A percentile compares a stretch with the other conserved stretches of the same genome.
Conservation (phyloP, 108 stramenopile genomes). For the Licmophora abbreviata region DNA sequence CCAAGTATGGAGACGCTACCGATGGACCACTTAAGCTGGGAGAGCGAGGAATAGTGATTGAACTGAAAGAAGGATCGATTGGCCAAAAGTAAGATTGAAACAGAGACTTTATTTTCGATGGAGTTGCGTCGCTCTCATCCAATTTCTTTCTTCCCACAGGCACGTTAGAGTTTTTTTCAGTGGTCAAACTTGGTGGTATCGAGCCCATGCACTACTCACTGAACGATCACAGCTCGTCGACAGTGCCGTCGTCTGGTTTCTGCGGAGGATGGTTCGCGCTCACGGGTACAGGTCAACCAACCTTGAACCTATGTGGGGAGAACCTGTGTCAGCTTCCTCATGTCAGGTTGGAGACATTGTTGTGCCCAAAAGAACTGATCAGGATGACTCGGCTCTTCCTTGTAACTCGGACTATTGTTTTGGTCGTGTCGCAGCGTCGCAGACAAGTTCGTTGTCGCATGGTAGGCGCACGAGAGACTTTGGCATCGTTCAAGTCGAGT, state of each 20-base stretch:
- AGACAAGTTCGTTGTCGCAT: constrained; percentile 1
- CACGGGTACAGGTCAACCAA: constrained; percentile 25
- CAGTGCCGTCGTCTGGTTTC: constrained; percentile 27
- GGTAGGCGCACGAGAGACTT: not conserved
- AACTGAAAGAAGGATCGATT: constrained; percentile 24
- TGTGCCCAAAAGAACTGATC: constrained; percentile 12
- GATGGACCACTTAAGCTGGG: constrained; percentile 27
- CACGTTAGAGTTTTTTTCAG: constrained; percentile 33
- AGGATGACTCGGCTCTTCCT: not conserved
- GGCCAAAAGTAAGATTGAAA: constrained; percentile 19
- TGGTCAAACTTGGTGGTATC: constrained; percentile 43
- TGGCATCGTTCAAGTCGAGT: constrained; percentile 5
- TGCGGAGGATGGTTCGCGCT: constrained; percentile 19
- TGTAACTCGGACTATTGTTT: not conserved
- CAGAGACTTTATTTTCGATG: not conserved
- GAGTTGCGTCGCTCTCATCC: not conserved
- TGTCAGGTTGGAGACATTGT: constrained; percentile 38
- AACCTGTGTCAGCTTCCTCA: constrained; percentile 12
- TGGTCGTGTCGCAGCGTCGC: constrained; percentile 19
- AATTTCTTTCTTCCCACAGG: too few species aligned
- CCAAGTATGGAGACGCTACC: constrained; percentile 31
- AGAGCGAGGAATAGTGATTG: constrained; percentile 31
- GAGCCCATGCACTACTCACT: constrained; percentile 25
- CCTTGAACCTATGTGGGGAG: constrained; percentile 14
- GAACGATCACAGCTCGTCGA: constrained; percentile 33